Conservation (phyloP, 176 grass and related monocot species). For the Raddia guianensis region DNA sequence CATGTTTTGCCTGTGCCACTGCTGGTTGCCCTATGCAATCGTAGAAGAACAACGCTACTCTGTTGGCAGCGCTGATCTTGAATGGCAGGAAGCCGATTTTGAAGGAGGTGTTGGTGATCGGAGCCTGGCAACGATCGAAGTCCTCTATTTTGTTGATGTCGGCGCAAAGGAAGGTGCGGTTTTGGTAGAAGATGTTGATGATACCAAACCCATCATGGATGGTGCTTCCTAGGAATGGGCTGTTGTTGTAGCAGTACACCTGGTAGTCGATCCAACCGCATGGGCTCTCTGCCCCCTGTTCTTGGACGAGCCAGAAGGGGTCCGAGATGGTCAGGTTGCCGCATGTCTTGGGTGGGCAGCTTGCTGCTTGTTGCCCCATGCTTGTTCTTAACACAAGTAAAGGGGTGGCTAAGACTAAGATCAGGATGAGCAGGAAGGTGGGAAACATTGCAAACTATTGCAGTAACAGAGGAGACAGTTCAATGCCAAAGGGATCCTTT, state of each 20-base stretch:
- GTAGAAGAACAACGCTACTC: conserved; percentile 39
- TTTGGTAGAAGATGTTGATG: conserved; percentile 38
- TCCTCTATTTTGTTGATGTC: conserved; percentile 39
- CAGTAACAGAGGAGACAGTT: not conserved
- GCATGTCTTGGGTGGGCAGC: conserved; percentile 24
- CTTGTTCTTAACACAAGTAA: not conserved
- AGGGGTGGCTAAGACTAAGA: conserved; percentile 2
- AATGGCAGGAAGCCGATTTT: conserved; percentile 33
- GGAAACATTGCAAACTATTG: not conserved
- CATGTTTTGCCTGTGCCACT: not conserved
- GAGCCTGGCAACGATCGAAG: conserved; percentile 22
- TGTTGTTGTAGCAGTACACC: conserved; percentile 32
- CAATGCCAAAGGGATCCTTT: not conserved
- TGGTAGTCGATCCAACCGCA: conserved; percentile 28
- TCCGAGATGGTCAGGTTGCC: conserved; percentile 33
- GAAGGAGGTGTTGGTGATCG: conserved; percentile 12
- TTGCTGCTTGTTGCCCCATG: conserved; percentile 7
- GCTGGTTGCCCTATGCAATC: not conserved
- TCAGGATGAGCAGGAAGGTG: not conserved
- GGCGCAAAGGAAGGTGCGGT: conserved; percentile 1
- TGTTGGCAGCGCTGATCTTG: conserved; percentile 24
- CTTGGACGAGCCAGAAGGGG: conserved; percentile 36
- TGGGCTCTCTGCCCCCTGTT: conserved; percentile 11
- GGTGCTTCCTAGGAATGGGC: not conserved
- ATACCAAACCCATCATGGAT: conserved; percentile 6